A percentile compares a stretch with the other conserved stretches of the same genome.
These are phyloP conservation scores for Backusella luteola DNA, from an alignment of 192 early-diverging fungal genomes.

Conservation along the genomic window DNA sequence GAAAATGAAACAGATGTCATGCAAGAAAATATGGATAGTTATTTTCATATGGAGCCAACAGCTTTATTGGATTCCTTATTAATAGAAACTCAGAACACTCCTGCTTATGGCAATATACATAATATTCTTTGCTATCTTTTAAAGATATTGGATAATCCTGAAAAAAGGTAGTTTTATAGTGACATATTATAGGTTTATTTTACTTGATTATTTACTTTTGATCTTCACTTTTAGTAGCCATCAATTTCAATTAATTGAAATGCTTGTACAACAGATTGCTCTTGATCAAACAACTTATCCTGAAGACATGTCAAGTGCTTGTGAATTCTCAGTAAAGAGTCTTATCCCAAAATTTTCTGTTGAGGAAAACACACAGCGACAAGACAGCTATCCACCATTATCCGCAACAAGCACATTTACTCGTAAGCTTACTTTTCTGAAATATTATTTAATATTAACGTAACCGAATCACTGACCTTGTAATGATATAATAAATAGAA, in stretches of 20 bases:
- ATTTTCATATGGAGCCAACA: conserved; percentile 45
- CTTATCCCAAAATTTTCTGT: conserved; percentile 11
- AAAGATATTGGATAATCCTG: conserved; percentile 46
- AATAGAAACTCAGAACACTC: conserved; percentile 60
- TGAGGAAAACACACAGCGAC: background rate
- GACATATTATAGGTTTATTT: background rate
- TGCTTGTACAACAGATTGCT: conserved; percentile 10
- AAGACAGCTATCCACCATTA: background rate
- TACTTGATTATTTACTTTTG: background rate
- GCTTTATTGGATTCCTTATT: conserved; percentile 67
- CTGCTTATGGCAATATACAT: conserved; percentile 62
- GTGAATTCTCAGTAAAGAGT: conserved; percentile 6
- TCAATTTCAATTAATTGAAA: conserved; percentile 15
- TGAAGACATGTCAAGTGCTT: conserved; percentile 1
- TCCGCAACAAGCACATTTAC: background rate
- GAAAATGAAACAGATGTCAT: conserved; percentile 23
- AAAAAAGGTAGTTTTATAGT: conserved; percentile 20
- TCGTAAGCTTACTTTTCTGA: background rate
- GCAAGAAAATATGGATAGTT: conserved; percentile 41
- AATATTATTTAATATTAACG: background rate
- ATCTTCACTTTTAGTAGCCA: background rate
- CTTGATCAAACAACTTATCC: conserved; percentile 12
- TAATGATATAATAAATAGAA: background rate
- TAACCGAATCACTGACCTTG: background rate
- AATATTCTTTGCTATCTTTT: conserved; percentile 71